Percentiles rank a stretch among this genome's conserved stretches.
Conservation (phyloP, 306 rosid genomes). For the Prosopis cineraria region DNA sequence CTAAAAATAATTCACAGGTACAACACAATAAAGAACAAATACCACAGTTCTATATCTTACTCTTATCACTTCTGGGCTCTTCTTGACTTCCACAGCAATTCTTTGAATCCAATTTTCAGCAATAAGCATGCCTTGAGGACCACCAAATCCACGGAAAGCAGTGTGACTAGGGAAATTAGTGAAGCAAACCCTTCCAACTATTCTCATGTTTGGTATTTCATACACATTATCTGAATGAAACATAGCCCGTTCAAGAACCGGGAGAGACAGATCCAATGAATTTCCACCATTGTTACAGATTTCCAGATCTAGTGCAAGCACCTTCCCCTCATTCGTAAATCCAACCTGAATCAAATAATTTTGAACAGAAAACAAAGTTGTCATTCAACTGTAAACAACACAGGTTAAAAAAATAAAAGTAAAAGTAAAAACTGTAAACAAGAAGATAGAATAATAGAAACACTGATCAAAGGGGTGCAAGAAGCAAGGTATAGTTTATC, state of each 20-base stretch:
- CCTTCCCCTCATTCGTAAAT: constrained; percentile 88
- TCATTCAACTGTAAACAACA: constrained; percentile 9
- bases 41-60: constrained; percentile 47
- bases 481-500: constrained; percentile 3
- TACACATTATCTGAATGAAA: constrained; percentile 94
- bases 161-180: constrained; percentile 89
- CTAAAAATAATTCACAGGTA: constrained; percentile 27
- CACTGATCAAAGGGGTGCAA: constrained; percentile 18
- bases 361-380: constrained; percentile 7
- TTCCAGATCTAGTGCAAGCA: constrained; percentile 85
- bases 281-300: constrained; percentile 92
- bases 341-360: constrained; percentile 64
- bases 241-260: constrained; percentile 94
- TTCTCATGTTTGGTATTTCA: constrained; percentile 91
- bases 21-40: constrained; percentile 11
- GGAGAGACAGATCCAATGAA: constrained; percentile 82
- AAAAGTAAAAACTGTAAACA: neutral
- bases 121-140: constrained; percentile 98
- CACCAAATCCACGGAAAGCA: constrained; percentile 98
- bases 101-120: constrained; percentile 94
- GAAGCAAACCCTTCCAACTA: constrained; percentile 80
- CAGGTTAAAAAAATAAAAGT: too few species aligned
- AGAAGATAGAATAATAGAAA: constrained; percentile 10
- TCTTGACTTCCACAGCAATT: constrained; percentile 77
- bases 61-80: constrained; percentile 82